Evolutionary conservation across 1,139 yeast species (phyloP).

Genomic region (Fermentozyma sake): DNA sequence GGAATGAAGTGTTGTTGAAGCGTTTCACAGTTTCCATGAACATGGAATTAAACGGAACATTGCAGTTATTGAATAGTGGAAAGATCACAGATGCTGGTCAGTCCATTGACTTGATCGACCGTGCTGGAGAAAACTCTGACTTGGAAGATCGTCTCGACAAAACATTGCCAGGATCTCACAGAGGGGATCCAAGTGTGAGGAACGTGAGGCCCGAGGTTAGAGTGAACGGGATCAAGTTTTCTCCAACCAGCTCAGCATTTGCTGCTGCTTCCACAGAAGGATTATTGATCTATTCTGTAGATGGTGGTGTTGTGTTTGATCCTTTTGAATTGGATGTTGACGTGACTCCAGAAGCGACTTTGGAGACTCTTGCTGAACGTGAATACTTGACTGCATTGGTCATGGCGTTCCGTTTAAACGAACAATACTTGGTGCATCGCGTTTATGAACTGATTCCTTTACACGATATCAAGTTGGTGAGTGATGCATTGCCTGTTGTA

Average conservation of each 20-base stretch:
- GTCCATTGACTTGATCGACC: constrained; percentile 74
- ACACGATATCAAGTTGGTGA: constrained; percentile 64
- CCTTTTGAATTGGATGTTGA: constrained; percentile 95
- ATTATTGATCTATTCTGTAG: constrained; percentile 73
- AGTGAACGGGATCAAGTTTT: constrained; percentile 71
- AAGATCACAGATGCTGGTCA: constrained; percentile 83
- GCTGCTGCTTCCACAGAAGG: constrained; percentile 98
- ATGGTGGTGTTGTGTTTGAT: constrained; percentile 73
- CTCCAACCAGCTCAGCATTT: constrained; percentile 89
- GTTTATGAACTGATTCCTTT: constrained; percentile 76
- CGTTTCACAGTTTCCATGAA: constrained; percentile 83
- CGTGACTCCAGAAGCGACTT: constrained; percentile 75
- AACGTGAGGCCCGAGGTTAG: constrained; percentile 75
- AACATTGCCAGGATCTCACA: constrained; percentile 80
- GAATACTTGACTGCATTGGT: constrained; percentile 79
- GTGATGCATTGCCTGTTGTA: constrained; percentile 66
- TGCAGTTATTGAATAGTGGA: constrained; percentile 70
- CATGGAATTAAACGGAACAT: constrained; percentile 89
- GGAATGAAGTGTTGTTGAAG: constrained; percentile 78
- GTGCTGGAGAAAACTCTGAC: constrained; percentile 83
- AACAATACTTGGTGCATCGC: constrained; percentile 62
- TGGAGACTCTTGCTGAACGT: constrained; percentile 56
- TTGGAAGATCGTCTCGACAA: constrained; percentile 75
- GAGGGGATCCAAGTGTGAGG: constrained; percentile 85
- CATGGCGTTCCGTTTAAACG: constrained; percentile 93